Conservation (phyloP, 164 flowering plant species). For the Nymphaea colorata region DNA sequence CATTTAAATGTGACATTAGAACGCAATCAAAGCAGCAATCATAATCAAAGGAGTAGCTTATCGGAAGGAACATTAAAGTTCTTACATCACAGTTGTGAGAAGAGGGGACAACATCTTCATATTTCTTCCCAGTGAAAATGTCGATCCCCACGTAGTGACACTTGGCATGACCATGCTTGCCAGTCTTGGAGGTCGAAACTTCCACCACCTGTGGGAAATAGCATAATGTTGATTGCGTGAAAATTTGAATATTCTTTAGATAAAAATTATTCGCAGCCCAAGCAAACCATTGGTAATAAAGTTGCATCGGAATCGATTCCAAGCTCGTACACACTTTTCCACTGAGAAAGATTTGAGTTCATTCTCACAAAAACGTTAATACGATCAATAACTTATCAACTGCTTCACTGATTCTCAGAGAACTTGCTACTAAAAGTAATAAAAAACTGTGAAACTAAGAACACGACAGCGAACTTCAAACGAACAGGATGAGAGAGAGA, state of each 20-base stretch:
- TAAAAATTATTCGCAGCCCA: neutral
- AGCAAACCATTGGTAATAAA: neutral
- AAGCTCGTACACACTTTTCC: no score
- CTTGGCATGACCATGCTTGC: slow-evolving; percentile 38
- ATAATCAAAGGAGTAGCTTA: neutral
- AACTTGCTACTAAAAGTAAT: no score
- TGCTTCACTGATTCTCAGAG: no score
- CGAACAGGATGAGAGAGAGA: no score
- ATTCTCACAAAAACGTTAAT: no score
- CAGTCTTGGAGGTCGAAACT: slow-evolving; percentile 35
- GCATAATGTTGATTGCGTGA: neutral
- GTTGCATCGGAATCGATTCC: no score
- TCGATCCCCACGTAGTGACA: slow-evolving; percentile 35
- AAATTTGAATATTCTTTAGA: neutral
- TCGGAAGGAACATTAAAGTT: neutral
- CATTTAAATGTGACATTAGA: neutral
- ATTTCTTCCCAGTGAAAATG: slow-evolving; percentile 26
- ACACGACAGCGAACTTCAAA: no score
- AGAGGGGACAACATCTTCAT: slow-evolving; percentile 30
- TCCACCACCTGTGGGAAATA: slow-evolving; percentile 24
- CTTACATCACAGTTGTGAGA: slow-evolving; percentile 34
- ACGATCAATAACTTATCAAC: no score
- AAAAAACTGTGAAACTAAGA: no score
- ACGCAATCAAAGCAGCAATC: neutral
- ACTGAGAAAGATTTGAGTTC: no score